Evolutionary conservation across 2,329 filamentous ascomycete species (phyloP), one percentile per base, ranked within the genome.

Genomic region (Paecilomyces formosus): DNA sequence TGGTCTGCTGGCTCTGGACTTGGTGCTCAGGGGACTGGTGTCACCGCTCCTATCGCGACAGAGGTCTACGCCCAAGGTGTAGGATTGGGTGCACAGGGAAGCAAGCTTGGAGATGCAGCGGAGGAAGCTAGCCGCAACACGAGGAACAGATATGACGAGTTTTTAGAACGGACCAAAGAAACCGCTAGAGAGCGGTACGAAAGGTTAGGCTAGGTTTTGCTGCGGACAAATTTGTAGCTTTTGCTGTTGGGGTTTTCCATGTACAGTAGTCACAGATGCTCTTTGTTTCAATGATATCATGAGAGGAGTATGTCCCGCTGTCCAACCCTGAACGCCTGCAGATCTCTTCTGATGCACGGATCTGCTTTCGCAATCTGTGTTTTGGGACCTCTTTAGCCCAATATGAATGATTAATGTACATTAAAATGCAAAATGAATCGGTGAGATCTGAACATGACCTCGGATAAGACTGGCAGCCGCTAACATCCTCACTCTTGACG

Each of bases 41-140:
- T 79, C 65, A 78, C 74, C 0, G 76, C 73, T 2, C 77, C 78
- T 0, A 78, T 81, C 56, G 68, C 74, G 12, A 78, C 78, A 5
- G 76, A 81, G 39, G 68, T 80, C 11, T 81, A 81, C 62, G 78
- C 75, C 3, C 76, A 79, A 57, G 78, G 79, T 24, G 79, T 81
- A 1, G 79, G 79, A 3, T 61, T 81, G 33, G 79, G 79, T 6
- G 79, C 79, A 1, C 74, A 79, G 55, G 79, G 79, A 51, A 68
- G 78, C 28, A 80, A 79, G 60, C 60, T 81, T 4, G 79, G 79
- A 3, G 79, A 81, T 64, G 79, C 79, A 3, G 70, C 72, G 2
- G 74, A 77, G 55, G 78, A 80, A 66, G 79, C 78, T 0, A 74
- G 72, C 15, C 73, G 78, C 39, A 80, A 79, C 60, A 81, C 79